Percentiles rank a stretch among this genome's conserved stretches.
Evolutionary conservation across 2,329 filamentous ascomycete species (phyloP).

Genomic region (Neofusicoccum umdonicola): DNA sequence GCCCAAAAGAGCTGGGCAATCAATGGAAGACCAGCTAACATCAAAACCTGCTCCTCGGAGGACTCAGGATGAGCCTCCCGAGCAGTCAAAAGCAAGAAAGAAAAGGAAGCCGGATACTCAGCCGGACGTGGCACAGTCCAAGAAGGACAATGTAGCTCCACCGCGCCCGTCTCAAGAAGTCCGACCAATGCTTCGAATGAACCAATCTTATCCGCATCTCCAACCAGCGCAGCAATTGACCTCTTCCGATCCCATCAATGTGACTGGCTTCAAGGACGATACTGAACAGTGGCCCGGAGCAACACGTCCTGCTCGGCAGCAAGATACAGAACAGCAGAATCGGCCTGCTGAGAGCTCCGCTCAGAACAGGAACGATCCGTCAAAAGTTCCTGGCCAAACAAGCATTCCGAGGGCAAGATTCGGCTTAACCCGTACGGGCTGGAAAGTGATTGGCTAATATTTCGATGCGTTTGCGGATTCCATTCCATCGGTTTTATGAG

Average conservation of each 20-base stretch:
- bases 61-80: not conserved
- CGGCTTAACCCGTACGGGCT: no score
- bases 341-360: not conserved
- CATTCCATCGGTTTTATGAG: not conserved
- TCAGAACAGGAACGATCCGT: not conserved
- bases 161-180: not conserved
- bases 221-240: not conserved
- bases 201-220: constrained; percentile 15
- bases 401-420: no score
- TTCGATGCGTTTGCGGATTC: not conserved
- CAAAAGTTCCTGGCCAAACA: not conserved
- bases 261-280: not conserved
- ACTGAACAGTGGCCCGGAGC: not conserved
- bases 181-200: not conserved
- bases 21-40: not conserved
- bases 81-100: not conserved
- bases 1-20: not conserved
- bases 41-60: not conserved
- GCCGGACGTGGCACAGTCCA: not conserved
- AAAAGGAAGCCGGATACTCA: not conserved
- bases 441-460: not conserved
- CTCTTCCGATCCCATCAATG: not conserved
- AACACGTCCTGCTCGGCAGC: not conserved
- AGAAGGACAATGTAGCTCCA: not conserved
- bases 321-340: not conserved